phyloP scores from a whole-genome alignment of 2,329 filamentous ascomycete genomes.

The Chaetomium sp. region DNA sequence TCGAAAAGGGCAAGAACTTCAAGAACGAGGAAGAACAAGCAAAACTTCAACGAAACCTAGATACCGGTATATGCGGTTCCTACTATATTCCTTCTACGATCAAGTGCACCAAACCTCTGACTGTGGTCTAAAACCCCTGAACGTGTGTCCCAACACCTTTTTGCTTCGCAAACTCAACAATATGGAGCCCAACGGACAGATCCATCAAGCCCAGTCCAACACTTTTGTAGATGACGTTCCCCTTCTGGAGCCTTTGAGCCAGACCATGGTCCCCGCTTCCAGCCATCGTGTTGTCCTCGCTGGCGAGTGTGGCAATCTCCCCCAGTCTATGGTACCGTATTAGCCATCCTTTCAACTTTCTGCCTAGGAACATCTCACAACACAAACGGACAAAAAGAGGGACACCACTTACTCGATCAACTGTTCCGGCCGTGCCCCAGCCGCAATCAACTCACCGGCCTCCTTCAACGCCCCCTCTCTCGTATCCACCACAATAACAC shows the following conservation, averaged over 20 bases:
- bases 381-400: background rate
- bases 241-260: constrained; percentile 50
- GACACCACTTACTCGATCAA: constrained; percentile 63
- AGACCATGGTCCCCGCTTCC: constrained; percentile 34
- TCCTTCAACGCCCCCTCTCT: constrained; percentile 59
- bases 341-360: background rate
- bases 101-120: no score
- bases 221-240: constrained; percentile 64
- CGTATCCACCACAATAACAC: constrained; percentile 59
- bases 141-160: constrained; percentile 50
- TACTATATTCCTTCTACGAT: no score
- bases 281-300: background rate
- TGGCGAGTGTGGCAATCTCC: constrained; percentile 52
- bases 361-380: background rate
- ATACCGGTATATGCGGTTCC: no score
- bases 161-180: constrained; percentile 49
- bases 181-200: constrained; percentile 52
- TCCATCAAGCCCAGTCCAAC: constrained; percentile 64
- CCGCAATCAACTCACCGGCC: constrained; percentile 79
- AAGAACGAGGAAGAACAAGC: no score
- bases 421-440: constrained; percentile 64
- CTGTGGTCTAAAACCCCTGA: constrained; percentile 39
- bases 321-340: constrained; percentile 50
- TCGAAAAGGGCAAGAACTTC: no score
- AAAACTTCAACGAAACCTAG: no score